Evolutionary conservation across 805 yeast species (phyloP).

Genomic region (Barnettozyma sucrosica): DNA sequence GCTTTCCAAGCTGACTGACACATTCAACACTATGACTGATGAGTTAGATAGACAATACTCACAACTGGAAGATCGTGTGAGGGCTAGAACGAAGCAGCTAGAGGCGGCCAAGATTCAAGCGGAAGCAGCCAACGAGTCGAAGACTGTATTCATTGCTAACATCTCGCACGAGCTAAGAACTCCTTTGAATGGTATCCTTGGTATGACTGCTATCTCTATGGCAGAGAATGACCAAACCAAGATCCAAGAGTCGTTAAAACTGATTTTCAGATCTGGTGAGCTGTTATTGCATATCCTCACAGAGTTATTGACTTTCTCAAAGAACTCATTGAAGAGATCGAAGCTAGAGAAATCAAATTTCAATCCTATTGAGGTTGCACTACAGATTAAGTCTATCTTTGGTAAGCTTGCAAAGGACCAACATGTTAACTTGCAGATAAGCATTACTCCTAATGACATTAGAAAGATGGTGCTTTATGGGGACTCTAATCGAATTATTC

Average conservation of each 20-base stretch:
- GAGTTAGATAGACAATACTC: conserved; percentile 81
- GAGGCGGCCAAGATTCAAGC: conserved; percentile 87
- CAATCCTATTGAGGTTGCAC: conserved; percentile 70
- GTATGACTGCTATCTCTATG: conserved; percentile 92
- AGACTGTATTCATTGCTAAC: conserved; percentile 88
- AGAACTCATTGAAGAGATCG: conserved; percentile 79
- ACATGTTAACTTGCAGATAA: conserved; percentile 60
- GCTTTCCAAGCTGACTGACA: conserved; percentile 78
- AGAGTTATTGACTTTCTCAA: conserved; percentile 86
- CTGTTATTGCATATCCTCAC: conserved; percentile 81
- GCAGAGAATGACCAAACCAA: conserved; percentile 68
- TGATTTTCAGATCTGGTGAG: conserved; percentile 90
- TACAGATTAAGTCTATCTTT: conserved; percentile 83
- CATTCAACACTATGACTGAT: conserved; percentile 87
- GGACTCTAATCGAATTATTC: conserved; percentile 85
- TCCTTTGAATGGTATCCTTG: conserved; percentile 92
- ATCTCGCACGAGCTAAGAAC: conserved; percentile 93
- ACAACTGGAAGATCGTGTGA: conserved; percentile 82
- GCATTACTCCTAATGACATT: conserved; percentile 52
- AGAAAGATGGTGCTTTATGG: conserved; percentile 70
- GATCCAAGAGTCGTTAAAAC: conserved; percentile 68
- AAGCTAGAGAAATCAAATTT: conserved; percentile 81
- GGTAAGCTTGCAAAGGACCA: conserved; percentile 74
- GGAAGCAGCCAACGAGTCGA: conserved; percentile 94
- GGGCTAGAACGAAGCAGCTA: conserved; percentile 77